Evolutionary conservation across 1,284 basidiomycete genomes (phyloP).

Genomic region (Boletus sp.): DNA sequence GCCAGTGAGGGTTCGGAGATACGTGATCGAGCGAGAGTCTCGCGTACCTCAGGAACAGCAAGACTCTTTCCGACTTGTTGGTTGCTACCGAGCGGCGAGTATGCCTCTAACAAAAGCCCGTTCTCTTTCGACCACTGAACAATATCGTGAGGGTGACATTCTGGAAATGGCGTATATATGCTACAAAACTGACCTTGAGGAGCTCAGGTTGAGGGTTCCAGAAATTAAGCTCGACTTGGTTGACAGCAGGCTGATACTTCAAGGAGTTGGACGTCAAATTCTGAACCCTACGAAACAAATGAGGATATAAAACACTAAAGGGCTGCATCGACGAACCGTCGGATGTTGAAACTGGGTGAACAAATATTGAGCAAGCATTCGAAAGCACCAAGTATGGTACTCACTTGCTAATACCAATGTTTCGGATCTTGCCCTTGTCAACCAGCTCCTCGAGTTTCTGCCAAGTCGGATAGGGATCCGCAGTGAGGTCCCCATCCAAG

Average conservation of each 20-base stretch:
- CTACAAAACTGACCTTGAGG: constrained; percentile 48
- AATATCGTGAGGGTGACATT: neutral
- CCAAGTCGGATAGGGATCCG: constrained; percentile 81
- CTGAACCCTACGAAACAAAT: constrained; percentile 40
- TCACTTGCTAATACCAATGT: constrained; percentile 82
- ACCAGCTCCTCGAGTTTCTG: constrained; percentile 78
- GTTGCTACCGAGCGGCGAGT: constrained; percentile 75
- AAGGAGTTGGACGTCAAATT: constrained; percentile 71
- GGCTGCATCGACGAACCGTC: constrained; percentile 19
- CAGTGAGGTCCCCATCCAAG: constrained; percentile 63
- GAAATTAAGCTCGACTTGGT: constrained; percentile 83
- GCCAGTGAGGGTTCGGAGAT: neutral
- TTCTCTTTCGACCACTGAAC: constrained; percentile 62
- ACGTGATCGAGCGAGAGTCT: no score
- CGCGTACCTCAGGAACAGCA: constrained; percentile 48
- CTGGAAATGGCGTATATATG: neutral
- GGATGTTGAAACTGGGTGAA: constrained; percentile 22
- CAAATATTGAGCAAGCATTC: neutral
- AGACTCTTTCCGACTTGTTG: constrained; percentile 57
- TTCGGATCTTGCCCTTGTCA: constrained; percentile 74
- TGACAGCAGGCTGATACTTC: constrained; percentile 73
- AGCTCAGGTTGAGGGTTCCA: constrained; percentile 84
- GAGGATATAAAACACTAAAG: neutral
- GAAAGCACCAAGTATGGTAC: constrained; percentile 17
- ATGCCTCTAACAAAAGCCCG: constrained; percentile 69